These are phyloP conservation scores for Xylaria grammica DNA, from an alignment of 495 filamentous ascomycete genomes.

Conservation along the genomic window DNA sequence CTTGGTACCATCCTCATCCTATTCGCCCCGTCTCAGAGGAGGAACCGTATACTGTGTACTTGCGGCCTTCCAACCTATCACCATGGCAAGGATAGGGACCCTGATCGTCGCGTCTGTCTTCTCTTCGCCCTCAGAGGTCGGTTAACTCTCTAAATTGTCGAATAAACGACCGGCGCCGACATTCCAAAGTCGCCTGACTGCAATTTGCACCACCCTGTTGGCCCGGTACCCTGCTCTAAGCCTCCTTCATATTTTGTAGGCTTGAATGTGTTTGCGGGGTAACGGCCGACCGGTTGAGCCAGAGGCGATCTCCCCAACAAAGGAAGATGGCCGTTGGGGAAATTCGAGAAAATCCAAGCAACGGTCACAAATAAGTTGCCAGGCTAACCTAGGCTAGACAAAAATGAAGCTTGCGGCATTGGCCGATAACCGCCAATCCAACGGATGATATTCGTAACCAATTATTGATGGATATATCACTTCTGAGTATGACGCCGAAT, in stretches of 20 bases:
- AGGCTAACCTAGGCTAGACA: not conserved
- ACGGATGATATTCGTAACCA: not conserved
- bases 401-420: not conserved
- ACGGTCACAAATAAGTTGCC: not conserved
- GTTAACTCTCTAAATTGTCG: constrained; percentile 14
- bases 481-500: not conserved
- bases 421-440: constrained; percentile 10
- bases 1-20: constrained; percentile 7
- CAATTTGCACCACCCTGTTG: constrained; percentile 14
- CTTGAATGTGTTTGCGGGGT: constrained; percentile 19
- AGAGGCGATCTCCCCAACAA: constrained; percentile 14
- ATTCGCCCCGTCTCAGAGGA: not conserved
- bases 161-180: constrained; percentile 9
- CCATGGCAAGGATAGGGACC: constrained; percentile 6
- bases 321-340: not conserved
- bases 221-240: not conserved
- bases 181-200: constrained; percentile 22
- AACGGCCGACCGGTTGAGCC: constrained; percentile 9
- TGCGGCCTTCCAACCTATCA: not conserved
- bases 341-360: constrained; percentile 4
- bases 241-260: not conserved
- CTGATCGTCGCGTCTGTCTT: constrained; percentile 6
- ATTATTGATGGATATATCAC: constrained; percentile 5
- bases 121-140: constrained; percentile 4
- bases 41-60: constrained; percentile 11